Base-by-base conservation (phyloP, 2,329 filamentous ascomycete genomes). In the Calycina herbarum region DNA sequence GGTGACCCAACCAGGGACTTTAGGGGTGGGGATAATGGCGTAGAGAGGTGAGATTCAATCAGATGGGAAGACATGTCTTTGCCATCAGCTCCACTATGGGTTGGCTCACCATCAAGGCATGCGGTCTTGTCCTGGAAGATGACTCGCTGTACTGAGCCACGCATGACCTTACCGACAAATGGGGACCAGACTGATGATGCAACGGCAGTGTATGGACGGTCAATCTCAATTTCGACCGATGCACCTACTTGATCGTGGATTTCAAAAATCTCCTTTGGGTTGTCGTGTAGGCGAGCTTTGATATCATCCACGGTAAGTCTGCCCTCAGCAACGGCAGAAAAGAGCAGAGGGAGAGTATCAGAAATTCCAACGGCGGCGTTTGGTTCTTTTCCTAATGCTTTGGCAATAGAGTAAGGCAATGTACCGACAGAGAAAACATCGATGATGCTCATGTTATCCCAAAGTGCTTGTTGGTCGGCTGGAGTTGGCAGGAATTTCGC, bases 351-450 rank as follows among this genome's bases (percentile, higher is more conserved):
- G 64, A 94, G 81, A 48, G 89, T 85, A 75, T 94, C 91, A 3
- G 86, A 82, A 70, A 94, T 91, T 68, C 91, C 91, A 71, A 86
- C 82, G 3, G 85, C 82, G 17, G 88, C 82, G 62, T 87, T 84
- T 13, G 83, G 82, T 65, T 83, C 78, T 71, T 80, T 76, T 67
- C 85, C 81, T 33, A 82, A 78, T 67, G 82, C 80, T 61, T 82
- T 82, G 63, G 89, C 89, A 66, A 93, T 81, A 77, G 93, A 89
- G 78, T 91, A 94, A 11, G 91, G 91, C 69, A 93, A 80, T 76
- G 89, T 93, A 68, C 91, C 91, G 69, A 93, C 83, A 1, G 90
- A 92, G 81, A 94, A 93, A 64, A 92, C 86, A 75, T 94, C 91
- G 71, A 94, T 93, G 57, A 84, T 88, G 72, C 79, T 82, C 74